Evolutionary conservation across 768 basidiomycete genomes (phyloP).

Genomic region (Suillus clintonianus): DNA sequence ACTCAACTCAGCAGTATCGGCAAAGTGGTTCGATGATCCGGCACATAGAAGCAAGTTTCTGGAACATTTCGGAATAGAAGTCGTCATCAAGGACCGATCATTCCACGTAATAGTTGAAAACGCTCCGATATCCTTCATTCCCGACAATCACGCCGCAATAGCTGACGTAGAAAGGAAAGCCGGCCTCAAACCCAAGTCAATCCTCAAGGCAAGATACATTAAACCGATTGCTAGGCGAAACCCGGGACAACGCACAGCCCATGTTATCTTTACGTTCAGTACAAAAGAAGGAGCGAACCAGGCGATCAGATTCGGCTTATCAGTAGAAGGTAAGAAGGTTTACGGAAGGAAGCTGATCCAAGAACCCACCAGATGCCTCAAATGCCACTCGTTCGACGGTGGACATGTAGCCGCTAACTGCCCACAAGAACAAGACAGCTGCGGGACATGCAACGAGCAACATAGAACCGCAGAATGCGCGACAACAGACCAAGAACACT

Average conservation of each 20-base stretch:
- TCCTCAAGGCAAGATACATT: conserved; percentile 24
- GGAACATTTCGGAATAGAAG: background rate
- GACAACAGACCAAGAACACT: too few species aligned
- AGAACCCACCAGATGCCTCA: background rate
- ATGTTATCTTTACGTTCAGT: conserved; percentile 24
- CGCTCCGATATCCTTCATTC: conserved; percentile 21
- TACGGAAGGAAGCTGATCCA: conserved; percentile 9
- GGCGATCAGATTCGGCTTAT: conserved; percentile 20
- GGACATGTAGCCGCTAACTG: conserved; percentile 7
- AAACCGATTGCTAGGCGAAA: conserved; percentile 17
- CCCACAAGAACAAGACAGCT: too few species aligned
- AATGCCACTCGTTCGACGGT: background rate
- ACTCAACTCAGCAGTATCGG: conserved; percentile 11
- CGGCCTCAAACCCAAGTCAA: background rate
- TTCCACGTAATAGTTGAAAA: conserved; percentile 18
- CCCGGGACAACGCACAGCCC: conserved; percentile 20
- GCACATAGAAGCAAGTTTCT: conserved; percentile 11
- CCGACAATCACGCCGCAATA: background rate
- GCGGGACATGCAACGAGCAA: too few species aligned
- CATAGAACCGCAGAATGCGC: too few species aligned
- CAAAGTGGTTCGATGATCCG: conserved; percentile 15
- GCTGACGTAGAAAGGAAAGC: conserved; percentile 17
- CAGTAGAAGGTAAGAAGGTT: conserved; percentile 14
- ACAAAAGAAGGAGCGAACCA: conserved; percentile 24
- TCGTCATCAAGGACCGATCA: conserved; percentile 1